Percentiles rank a stretch among this genome's conserved stretches.
phyloP scores from a whole-genome alignment of 2,329 filamentous ascomycete species.

The Verticillium klebahnii region DNA sequence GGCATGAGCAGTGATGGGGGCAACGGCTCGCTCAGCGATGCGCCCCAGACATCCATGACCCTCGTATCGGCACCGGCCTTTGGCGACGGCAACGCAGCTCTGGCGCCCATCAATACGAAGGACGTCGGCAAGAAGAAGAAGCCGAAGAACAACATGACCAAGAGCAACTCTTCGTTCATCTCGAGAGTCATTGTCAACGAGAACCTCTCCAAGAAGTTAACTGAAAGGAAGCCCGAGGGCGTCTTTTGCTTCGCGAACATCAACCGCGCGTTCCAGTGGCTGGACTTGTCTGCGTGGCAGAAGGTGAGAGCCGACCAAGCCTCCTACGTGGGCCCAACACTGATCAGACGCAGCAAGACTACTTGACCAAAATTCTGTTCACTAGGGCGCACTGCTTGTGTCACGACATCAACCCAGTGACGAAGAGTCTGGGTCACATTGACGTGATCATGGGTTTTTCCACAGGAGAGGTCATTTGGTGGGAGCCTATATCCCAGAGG shows the following conservation, averaged over 20 bases:
- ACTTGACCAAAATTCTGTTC: conserved; percentile 92
- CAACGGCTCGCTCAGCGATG: conserved; percentile 50
- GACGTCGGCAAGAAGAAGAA: conserved; percentile 80
- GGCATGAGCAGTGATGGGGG: conserved; percentile 53
- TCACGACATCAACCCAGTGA: conserved; percentile 84
- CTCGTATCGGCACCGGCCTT: conserved; percentile 61
- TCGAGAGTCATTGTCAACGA: conserved; percentile 95
- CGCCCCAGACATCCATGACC: conserved; percentile 32
- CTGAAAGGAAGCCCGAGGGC: conserved; percentile 73
- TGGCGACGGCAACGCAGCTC: conserved; percentile 77
- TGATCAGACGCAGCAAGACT: conserved; percentile 60
- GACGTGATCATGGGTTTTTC: conserved; percentile 96
- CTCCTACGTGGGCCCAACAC: neutral
- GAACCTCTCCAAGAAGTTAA: conserved; percentile 68
- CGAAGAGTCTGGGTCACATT: conserved; percentile 74
- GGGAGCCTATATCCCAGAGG: conserved; percentile 92
- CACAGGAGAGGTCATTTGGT: conserved; percentile 96
- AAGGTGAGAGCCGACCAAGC: conserved; percentile 4
- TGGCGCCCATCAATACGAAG: conserved; percentile 60
- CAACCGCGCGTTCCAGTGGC: conserved; percentile 93
- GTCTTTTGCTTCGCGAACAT: conserved; percentile 92
- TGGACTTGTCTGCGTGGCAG: conserved; percentile 63
- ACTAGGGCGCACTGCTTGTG: conserved; percentile 94
- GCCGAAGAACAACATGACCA: conserved; percentile 96
- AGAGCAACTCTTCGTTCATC: conserved; percentile 98